Evolutionary conservation across 441 rosid genomes (phyloP).

Genomic region (Jatropha podagrica): DNA sequence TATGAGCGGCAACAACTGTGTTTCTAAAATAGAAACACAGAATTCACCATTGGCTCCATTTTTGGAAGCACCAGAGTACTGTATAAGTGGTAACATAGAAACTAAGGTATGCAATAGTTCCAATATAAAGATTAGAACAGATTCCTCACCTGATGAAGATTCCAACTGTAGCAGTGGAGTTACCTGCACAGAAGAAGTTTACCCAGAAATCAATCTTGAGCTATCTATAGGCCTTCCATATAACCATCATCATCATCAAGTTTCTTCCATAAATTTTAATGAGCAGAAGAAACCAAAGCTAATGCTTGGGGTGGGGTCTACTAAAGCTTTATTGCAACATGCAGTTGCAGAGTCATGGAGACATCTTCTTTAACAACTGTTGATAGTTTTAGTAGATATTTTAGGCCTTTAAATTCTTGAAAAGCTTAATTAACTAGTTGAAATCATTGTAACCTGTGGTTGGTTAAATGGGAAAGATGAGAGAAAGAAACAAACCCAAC

Average conservation of each 20-base stretch:
- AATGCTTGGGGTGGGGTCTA: neutral
- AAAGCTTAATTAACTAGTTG: neutral
- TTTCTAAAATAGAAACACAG: neutral
- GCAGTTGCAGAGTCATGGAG: slow-evolving; percentile 19
- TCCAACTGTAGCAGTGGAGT: slow-evolving; percentile 40
- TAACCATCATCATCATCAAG: neutral
- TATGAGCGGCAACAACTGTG: neutral
- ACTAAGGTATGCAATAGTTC: neutral
- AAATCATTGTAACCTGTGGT: neutral
- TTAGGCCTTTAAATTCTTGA: slow-evolving; percentile 16
- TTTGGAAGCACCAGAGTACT: neutral
- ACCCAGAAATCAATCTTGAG: slow-evolving; percentile 37
- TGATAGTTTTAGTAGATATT: slow-evolving; percentile 17
- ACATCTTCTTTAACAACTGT: neutral
- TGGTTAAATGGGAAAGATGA: neutral
- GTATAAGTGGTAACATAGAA: no score
- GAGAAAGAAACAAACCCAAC: neutral
- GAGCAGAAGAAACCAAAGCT: neutral
- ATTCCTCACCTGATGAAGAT: slow-evolving; percentile 27
- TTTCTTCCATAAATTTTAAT: neutral
- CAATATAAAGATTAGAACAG: neutral
- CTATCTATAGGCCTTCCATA: slow-evolving; percentile 38
- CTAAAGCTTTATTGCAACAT: slow-evolving; percentile 13
- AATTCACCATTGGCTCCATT: neutral
- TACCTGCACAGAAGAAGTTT: slow-evolving; percentile 25